These are phyloP conservation scores for Irpex rosettiformis DNA, from an alignment of 1,284 basidiomycete genomes.

Conservation along the genomic window DNA sequence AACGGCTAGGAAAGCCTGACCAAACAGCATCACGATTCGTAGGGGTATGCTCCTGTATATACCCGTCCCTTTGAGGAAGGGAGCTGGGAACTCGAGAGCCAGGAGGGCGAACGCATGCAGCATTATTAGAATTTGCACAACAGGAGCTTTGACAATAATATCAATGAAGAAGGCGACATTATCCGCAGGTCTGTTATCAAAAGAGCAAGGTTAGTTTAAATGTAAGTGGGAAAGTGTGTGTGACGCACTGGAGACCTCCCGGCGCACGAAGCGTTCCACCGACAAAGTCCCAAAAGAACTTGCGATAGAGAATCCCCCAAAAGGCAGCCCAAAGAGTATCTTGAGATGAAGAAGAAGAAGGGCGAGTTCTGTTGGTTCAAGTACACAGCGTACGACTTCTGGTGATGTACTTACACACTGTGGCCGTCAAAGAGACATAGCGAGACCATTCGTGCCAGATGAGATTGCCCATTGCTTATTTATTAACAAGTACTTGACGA, in stretches of 20 bases:
- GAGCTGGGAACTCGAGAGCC: constrained; percentile 65
- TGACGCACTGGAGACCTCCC: constrained; percentile 75
- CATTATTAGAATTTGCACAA: constrained; percentile 68
- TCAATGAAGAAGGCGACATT: constrained; percentile 61
- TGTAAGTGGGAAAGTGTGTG: background rate
- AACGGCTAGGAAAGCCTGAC: constrained; percentile 63
- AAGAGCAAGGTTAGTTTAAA: constrained; percentile 6
- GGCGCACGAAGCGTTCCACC: constrained; percentile 69
- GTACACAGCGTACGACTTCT: background rate
- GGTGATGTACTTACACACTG: constrained; percentile 58
- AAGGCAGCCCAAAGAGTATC: constrained; percentile 78
- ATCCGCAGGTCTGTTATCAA: constrained; percentile 52
- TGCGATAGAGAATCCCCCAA: constrained; percentile 79
- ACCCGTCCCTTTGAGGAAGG: constrained; percentile 49
- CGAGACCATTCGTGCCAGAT: constrained; percentile 82
- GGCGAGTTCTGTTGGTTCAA: background rate
- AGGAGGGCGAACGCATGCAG: constrained; percentile 54
- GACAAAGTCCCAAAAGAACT: constrained; percentile 89
- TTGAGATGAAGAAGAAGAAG: constrained; percentile 27
- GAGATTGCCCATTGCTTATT: constrained; percentile 68
- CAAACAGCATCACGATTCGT: constrained; percentile 58
- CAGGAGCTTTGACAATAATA: constrained; percentile 61
- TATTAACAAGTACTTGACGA: constrained; percentile 1
- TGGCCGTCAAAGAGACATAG: constrained; percentile 67
- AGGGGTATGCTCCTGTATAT: constrained; percentile 65